These are phyloP conservation scores for Macadamia integrifolia DNA, from an alignment of 164 flowering plant genomes.

Conservation along the genomic window DNA sequence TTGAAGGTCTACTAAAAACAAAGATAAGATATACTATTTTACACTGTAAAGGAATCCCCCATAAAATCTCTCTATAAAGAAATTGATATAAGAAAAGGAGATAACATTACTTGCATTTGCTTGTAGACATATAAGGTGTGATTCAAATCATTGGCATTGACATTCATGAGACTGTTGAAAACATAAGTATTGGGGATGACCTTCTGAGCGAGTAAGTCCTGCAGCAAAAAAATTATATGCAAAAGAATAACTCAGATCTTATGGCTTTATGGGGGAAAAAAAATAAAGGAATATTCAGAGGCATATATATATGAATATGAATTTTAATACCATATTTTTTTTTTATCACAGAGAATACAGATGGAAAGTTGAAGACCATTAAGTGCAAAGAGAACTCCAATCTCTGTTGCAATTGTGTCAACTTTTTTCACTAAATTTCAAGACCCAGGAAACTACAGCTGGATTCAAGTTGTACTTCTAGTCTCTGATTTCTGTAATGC, in stretches of 20 bases:
- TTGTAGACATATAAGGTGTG: conserved; percentile 58
- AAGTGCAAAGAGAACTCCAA: background rate
- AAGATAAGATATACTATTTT: background rate
- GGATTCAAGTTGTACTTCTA: no score
- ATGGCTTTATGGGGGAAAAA: background rate
- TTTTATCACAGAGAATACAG: background rate
- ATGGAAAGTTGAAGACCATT: no score
- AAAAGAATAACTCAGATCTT: conserved; percentile 1
- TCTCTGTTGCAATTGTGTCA: background rate
- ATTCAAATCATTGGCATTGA: conserved; percentile 70
- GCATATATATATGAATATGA: background rate
- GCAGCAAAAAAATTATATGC: conserved; percentile 15
- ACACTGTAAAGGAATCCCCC: background rate
- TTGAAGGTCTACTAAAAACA: background rate
- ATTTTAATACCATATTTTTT: background rate
- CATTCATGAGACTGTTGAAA: conserved; percentile 93
- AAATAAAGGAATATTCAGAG: background rate
- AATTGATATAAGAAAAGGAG: conserved; percentile 14
- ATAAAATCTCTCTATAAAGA: conserved; percentile 11
- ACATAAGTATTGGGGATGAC: conserved; percentile 66
- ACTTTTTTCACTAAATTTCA: no score
- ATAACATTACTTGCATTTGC: conserved; percentile 70
- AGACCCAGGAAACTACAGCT: no score
- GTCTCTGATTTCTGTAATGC: no score
- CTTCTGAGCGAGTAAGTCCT: conserved; percentile 63